Evolutionary conservation across 2,329 filamentous ascomycete genomes (phyloP).

Genomic region (Sporothrix brasiliensis): DNA sequence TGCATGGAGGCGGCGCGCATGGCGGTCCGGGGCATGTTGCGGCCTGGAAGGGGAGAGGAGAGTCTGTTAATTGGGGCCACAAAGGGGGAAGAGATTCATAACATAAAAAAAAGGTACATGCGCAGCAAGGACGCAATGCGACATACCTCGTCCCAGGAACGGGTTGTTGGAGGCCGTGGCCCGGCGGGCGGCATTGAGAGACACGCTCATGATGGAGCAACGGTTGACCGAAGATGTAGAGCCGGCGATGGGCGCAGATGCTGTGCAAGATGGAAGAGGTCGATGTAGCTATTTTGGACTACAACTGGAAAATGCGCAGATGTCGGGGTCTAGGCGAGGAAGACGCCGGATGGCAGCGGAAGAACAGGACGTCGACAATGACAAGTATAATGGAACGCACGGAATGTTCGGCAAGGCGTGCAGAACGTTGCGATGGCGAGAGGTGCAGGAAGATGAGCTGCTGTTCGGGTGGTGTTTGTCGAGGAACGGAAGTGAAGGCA

Average conservation of each 20-base stretch:
- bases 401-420: background rate
- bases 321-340: background rate
- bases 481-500: background rate
- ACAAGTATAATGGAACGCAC: background rate
- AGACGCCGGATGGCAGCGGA: slow-evolving; percentile 1
- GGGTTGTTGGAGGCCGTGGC: slow-evolving; percentile 55
- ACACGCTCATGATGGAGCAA: slow-evolving; percentile 55
- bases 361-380: background rate
- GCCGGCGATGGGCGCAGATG: slow-evolving; percentile 2
- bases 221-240: background rate
- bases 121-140: slow-evolving; percentile 2
- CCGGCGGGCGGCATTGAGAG: slow-evolving; percentile 58
- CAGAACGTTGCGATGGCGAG: slow-evolving; percentile 17
- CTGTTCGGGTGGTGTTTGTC: slow-evolving; percentile 1
- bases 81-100: background rate
- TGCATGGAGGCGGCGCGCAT: slow-evolving; percentile 52
- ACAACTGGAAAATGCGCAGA: background rate
- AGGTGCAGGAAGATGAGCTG: background rate
- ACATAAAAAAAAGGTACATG: slow-evolving; percentile 1
- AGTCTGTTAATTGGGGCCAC: slow-evolving; percentile 36
- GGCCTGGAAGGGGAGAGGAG: slow-evolving; percentile 43
- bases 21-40: slow-evolving; percentile 51
- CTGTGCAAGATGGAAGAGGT: background rate
- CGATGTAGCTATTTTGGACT: slow-evolving; percentile 22
- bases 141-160: slow-evolving; percentile 53